Conservation (phyloP, 176 grass and related monocot species). For the Lolium multiflorum region DNA sequence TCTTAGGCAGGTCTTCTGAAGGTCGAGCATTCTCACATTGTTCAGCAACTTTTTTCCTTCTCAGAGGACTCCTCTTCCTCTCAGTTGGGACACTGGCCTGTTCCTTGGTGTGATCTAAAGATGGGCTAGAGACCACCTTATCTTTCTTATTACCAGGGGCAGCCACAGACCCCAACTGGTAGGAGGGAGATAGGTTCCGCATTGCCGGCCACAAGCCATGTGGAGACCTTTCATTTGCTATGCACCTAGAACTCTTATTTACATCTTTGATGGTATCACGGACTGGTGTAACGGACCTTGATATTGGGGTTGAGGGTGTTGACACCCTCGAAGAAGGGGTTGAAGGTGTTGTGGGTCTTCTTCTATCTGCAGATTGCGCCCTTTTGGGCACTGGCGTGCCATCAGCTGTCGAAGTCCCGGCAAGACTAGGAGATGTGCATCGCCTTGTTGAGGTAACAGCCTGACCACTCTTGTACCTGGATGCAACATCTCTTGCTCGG, state of each 20-base stretch:
- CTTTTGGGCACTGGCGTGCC: slow-evolving; percentile 57
- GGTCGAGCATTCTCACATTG: slow-evolving; percentile 68
- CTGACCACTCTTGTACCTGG: slow-evolving; percentile 72
- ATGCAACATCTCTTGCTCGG: slow-evolving; percentile 61
- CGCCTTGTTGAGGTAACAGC: slow-evolving; percentile 48
- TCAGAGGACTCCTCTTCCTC: slow-evolving; percentile 79
- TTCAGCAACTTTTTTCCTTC: slow-evolving; percentile 65
- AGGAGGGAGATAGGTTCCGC: slow-evolving; percentile 75
- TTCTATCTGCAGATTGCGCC: slow-evolving; percentile 75
- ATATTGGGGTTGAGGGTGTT: slow-evolving; percentile 56
- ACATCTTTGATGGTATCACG: slow-evolving; percentile 55
- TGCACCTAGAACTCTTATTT: slow-evolving; percentile 50
- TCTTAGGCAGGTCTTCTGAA: slow-evolving; percentile 52
- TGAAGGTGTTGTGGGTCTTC: slow-evolving; percentile 70
- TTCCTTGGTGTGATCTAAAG: slow-evolving; percentile 38
- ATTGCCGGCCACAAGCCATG: slow-evolving; percentile 96
- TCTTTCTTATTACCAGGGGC: slow-evolving; percentile 59
- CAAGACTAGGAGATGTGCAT: slow-evolving; percentile 66
- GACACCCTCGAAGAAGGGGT: slow-evolving; percentile 56
- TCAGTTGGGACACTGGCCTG: slow-evolving; percentile 34
- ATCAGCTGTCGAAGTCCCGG: slow-evolving; percentile 23
- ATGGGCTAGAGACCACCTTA: slow-evolving; percentile 37
- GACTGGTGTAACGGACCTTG: slow-evolving; percentile 63
- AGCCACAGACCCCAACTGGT: slow-evolving; percentile 67
- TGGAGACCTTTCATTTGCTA: slow-evolving; percentile 43